Base-by-base conservation (phyloP, 495 filamentous ascomycete genomes). In the Astrothelium macrocarpum region DNA sequence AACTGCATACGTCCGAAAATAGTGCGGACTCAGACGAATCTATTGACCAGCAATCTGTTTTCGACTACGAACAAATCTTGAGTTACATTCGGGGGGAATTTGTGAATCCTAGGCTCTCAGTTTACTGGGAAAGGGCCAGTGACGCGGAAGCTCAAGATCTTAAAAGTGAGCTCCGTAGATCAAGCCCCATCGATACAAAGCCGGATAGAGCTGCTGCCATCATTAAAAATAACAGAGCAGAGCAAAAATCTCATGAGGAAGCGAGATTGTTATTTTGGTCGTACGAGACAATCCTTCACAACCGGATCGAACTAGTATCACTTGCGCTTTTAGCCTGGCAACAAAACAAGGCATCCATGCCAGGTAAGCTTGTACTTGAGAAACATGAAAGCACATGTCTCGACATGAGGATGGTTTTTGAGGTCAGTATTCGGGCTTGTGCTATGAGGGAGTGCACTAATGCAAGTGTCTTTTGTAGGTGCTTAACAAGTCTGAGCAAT, bases 1-100 rank as follows among this genome's bases (percentile, higher is more conserved):
- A 95, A 65, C 77, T 77, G 42, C 64, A 56, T 14, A 42, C 77
- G 3, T 77, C 80, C 1, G 79, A 78, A 10, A 74, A 77, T 4
- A 71, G 73, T 0, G 71, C 72, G 20, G 76, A 79, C 1, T 61
- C 70, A 18, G 72, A 73, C 1, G 81, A 84, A 1, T 84, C 87
- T 60, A 70, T 64, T 14, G 72, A 70, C 23, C 70, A 67, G 25
- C 34, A 68, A 14, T 74, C 66, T 10, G 71, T 70, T 12, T 29
- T 75, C 2, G 74, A 76, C 45, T 72, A 70, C 46, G 32, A 18
- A 1, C 45, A 69, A 28, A 26, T 74, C 28, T 53, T 75, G 53
- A 61, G 66, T 14, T 77, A 76, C 60, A 67, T 77, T 34, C 62
- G 67, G 43, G 66, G 67, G 10, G 65, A 56, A 9, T 59, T 77